Percentiles rank a stretch among this genome's conserved stretches.
phyloP scores from a whole-genome alignment of 2,329 filamentous ascomycete species.

The Taxawa tesnikishii region DNA sequence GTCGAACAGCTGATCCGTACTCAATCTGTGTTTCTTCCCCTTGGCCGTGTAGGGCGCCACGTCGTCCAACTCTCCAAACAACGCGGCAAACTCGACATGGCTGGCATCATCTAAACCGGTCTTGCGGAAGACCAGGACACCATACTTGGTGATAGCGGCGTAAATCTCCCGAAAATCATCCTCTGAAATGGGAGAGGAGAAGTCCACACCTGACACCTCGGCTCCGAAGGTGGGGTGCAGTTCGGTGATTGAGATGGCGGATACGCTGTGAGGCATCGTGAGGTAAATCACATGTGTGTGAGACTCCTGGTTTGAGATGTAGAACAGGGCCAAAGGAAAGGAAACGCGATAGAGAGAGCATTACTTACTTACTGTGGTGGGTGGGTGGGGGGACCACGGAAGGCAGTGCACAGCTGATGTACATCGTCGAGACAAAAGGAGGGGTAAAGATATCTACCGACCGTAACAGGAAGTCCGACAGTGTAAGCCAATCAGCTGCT shows the following conservation, averaged over 20 bases:
- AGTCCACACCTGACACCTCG: constrained; percentile 9
- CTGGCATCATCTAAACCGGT: constrained; percentile 37
- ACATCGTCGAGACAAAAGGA: no score
- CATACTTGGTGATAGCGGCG: constrained; percentile 30
- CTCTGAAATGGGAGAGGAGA: constrained; percentile 8
- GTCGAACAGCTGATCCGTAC: constrained; percentile 43
- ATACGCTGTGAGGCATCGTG: constrained; percentile 8
- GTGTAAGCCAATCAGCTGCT: no score
- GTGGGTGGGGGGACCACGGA: no score
- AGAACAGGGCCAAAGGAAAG: background rate
- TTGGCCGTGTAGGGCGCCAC: constrained; percentile 35
- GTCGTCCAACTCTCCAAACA: constrained; percentile 45
- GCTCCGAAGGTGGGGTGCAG: constrained; percentile 10
- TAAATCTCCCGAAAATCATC: constrained; percentile 11
- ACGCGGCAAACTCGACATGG: constrained; percentile 38
- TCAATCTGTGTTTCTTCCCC: constrained; percentile 35
- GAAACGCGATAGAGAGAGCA: no score
- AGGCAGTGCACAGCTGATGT: no score
- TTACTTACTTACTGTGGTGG: no score
- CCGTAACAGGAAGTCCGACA: no score
- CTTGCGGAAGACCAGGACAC: constrained; percentile 38
- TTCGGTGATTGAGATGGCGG: constrained; percentile 8
- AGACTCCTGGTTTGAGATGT: background rate
- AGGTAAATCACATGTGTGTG: background rate
- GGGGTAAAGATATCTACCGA: no score